Base-by-base conservation (phyloP, 352 stramenopile species). In the Aphanomyces stellatus region DNA sequence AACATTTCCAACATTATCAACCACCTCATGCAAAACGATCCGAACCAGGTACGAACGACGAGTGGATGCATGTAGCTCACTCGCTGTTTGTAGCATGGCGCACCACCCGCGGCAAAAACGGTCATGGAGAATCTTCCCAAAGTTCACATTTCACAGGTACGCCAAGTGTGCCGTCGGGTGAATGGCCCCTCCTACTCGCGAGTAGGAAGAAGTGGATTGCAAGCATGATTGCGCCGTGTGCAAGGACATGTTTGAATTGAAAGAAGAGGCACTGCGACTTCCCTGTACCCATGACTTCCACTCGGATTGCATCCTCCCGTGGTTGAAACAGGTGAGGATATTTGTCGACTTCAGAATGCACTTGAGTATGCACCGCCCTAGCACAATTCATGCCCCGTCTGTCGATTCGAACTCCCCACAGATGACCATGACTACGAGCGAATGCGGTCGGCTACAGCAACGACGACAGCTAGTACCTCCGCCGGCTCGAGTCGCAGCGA, bases 311-410 rank as follows among this genome's bases (percentile, higher is more conserved):
- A 95, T 95, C 55, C 72, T 90, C 43, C 86, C 86, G 42, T 95
- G 86, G 86, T 76, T 95, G 40, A 88, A 91, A 65, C 78, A 80
- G 69, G 76, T 80, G 22, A 0, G 40, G 53, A 27, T 19, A 33
- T 27, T n/a, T 15, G 27, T 33, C 35, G 56, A 25, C 4, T 27
- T 22, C 27, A 41, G 13, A 59, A 56, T 19, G 6, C 6, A 43
- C 5, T 11, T 4, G 3, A 63, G 17, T 11, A 19, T 15, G 19
- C 22, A 19, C 3, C 15, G 6, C 4, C 25, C 17, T 72, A 93
- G 77, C 86, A 95, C 74, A 95, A 95, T 51, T 95, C 86, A 65
- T 95, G 86, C 41, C 86, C 86, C 24, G 80, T 95, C 42, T 95
- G 86, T 51, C 84, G 86, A 48, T 88, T 85, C 51, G 86, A 95